Base-by-base conservation (phyloP, 257 asterid species). In the Sherardia arvensis region DNA sequence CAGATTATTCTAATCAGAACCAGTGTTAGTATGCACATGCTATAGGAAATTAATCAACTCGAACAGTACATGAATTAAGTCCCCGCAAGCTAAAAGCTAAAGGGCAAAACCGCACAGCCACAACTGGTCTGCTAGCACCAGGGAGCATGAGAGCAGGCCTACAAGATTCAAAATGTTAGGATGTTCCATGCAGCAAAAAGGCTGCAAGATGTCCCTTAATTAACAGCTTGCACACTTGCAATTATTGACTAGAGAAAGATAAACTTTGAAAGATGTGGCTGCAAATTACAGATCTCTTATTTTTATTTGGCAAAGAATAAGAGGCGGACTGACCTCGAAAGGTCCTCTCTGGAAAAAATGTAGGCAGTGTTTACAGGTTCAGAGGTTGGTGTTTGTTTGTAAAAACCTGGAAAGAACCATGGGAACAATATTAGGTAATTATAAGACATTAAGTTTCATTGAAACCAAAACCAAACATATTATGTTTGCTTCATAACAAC, bases 61-160 rank as follows among this genome's bases (percentile, higher is more conserved):
- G 62, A 45, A 79, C 20, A 48, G 27, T 90, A 90, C 97, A 72
- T 75, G 91, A 56, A 54, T 70, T 83, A 61, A 92, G 68, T 74
- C 94, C 94, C 65, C 80, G 80, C 81, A 84, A 72, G 65, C 71
- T 69, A 76, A 81, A 90, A 68, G 74, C 74, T 60, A 75, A 6
- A 47, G 97, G 96, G 82, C 99, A 93, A 81, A 93, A 90, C 58
- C 99, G 94, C 73, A 87, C 85, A n/a, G 96, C 97, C 45, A 93
- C 90, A 66, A 87, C 85, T 43, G 99, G 95, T 78, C 82, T 93
- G 86, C 88, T 93, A 25, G 99, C 94, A 70, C 97, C 94, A 30
- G 99, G 97, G 60, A 93, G 96, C 90, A 93, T 84, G 70, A 93
- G 84, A 33, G 99, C 94, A 56, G 99, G 99, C 79, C 99, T 93